Base-by-base conservation (phyloP, 78 protist species). In the Tieghemostelium lacteum region DNA sequence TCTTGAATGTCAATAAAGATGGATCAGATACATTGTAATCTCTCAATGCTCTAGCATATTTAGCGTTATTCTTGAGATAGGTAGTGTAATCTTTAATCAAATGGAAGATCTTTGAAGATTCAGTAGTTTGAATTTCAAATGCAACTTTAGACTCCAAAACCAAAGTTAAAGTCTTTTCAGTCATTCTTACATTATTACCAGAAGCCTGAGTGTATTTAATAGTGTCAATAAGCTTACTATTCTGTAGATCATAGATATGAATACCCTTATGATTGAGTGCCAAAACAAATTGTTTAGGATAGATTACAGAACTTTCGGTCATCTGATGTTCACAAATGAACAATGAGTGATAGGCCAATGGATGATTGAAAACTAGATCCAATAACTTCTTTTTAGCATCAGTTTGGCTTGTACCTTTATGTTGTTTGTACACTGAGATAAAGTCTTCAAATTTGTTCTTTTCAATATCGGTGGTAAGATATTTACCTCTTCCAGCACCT, bases 401-500 rank as follows among this genome's bases (percentile, higher is more conserved):
- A 3, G 55, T 71, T 57, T 71, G 61, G 12, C 58, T n/a, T 12
- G 33, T 1, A 42, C 91, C 91, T 29, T 69, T 83, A 17, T 45
- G 64, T 49, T 76, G 42, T 52, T 65, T 58, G 26, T 83, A 83
- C 55, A 55, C 49, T 26, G 16, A 34, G 34, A 83, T 42, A 31
- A 83, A 83, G 14, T 83, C 80, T 2, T 83, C 91, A 45, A 83
- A 70, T 10, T 73, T 54, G 31, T 57, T 58, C 78, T 83, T 83
- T 39, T 83, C 91, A 22, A 58, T 58, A 17, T 52, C 91, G 0
- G 69, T 31, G 6, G 71, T 83, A 61, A 55, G 65, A 66, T 83
- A 83, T 60, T 83, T 83, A 45, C 91, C 91, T 69, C 91, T 76
- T 17, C 73, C 91, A 33, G 66, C 54, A 4, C 91, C 91, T 22